phyloP scores from a whole-genome alignment of 805 yeast species.

The Saturnispora zaruensis region DNA sequence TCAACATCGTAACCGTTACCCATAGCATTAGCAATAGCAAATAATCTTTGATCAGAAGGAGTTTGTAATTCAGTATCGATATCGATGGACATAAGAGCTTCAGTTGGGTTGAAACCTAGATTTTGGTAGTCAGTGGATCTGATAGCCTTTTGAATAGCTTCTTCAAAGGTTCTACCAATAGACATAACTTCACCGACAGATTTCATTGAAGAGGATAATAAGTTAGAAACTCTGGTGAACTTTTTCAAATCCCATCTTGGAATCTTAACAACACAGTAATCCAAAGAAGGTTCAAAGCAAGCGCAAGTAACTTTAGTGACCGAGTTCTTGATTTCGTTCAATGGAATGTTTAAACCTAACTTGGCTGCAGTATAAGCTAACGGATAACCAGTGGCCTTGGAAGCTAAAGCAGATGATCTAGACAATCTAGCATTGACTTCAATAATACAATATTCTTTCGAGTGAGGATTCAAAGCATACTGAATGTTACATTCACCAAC shows the following conservation, averaged over 20 bases:
- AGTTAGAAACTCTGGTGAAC: conserved; percentile 91
- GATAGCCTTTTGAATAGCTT: conserved; percentile 95
- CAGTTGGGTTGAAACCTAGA: conserved; percentile 83
- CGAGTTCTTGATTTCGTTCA: conserved; percentile 92
- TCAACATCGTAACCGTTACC: conserved; percentile 84
- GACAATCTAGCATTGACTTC: conserved; percentile 97
- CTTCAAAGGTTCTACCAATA: conserved; percentile 95
- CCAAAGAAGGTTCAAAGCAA: conserved; percentile 93
- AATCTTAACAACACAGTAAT: conserved; percentile 92
- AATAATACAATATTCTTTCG: conserved; percentile 89
- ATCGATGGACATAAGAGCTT: conserved; percentile 81
- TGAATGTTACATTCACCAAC: conserved; percentile 99
- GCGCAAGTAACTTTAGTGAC: conserved; percentile 95
- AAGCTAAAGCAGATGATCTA: conserved; percentile 94
- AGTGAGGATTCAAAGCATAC: conserved; percentile 92
- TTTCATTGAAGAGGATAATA: conserved; percentile 93
- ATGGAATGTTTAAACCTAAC: conserved; percentile 87
- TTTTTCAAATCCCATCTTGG: conserved; percentile 98
- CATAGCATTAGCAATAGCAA: conserved; percentile 94
- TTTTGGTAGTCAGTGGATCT: conserved; percentile 94
- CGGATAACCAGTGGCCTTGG: conserved; percentile 98
- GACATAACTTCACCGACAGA: conserved; percentile 99
- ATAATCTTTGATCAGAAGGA: conserved; percentile 94
- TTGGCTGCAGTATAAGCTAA: conserved; percentile 98
- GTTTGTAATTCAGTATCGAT: conserved; percentile 90